These are phyloP conservation scores for Gossypium rotundifolium DNA, from an alignment of 345 rosid species.

Conservation along the genomic window DNA sequence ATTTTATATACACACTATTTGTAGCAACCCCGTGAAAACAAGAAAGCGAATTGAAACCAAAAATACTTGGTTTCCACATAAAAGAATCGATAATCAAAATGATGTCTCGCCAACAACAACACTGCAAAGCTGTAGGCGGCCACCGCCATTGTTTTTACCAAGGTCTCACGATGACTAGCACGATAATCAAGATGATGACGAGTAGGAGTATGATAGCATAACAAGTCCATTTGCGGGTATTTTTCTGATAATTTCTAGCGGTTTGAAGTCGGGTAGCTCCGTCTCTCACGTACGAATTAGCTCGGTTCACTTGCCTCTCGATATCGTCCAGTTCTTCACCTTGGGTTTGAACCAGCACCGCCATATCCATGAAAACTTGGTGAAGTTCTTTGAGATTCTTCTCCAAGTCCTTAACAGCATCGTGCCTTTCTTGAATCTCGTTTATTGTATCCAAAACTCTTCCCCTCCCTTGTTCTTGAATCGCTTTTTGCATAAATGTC, in stretches of 20 bases:
- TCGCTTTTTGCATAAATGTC: constrained; percentile 78
- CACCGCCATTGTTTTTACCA: constrained; percentile 32
- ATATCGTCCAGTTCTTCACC: constrained; percentile 85
- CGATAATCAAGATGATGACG: constrained; percentile 51
- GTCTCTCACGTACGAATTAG: constrained; percentile 56
- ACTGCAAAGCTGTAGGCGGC: no score
- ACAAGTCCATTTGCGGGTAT: constrained; percentile 79
- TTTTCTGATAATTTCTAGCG: constrained; percentile 75
- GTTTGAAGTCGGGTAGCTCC: constrained; percentile 51
- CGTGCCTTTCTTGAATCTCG: constrained; percentile 89
- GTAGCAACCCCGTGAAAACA: no score
- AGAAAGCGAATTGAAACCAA: no score
- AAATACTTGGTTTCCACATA: no score
- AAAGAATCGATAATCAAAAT: no score
- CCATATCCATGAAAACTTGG: constrained; percentile 91
- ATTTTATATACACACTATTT: no score
- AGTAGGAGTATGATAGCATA: constrained; percentile 56
- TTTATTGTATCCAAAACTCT: constrained; percentile 61
- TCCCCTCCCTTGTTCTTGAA: constrained; percentile 90
- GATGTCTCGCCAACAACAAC: no score
- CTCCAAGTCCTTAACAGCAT: constrained; percentile 75
- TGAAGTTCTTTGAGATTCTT: constrained; percentile 75
- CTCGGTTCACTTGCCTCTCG: constrained; percentile 71
- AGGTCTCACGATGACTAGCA: constrained; percentile 48
- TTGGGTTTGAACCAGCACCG: constrained; percentile 76